phyloP scores from a whole-genome alignment of 768 basidiomycete species.

The Pisolithus tinctorius region DNA sequence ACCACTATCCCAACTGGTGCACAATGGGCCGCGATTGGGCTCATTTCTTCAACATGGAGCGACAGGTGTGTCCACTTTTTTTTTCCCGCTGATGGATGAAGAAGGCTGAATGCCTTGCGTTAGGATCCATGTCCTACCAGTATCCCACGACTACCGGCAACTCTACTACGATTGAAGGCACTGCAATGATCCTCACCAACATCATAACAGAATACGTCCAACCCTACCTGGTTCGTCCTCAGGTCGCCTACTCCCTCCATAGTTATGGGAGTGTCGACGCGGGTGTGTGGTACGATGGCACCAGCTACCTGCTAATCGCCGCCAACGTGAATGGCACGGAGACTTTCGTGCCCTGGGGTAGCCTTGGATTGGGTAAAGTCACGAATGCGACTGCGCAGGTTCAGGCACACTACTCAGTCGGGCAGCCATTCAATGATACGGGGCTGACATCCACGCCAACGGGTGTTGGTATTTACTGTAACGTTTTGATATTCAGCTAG shows the following conservation, averaged over 20 bases:
- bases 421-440: conserved; percentile 12
- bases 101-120: not conserved
- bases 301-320: conserved; percentile 15
- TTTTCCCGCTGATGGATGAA: not conserved
- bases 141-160: not conserved
- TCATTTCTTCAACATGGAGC: conserved; percentile 25
- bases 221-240: conserved; percentile 12
- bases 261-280: conserved; percentile 15
- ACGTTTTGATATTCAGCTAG: not conserved
- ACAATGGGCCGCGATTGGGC: conserved; percentile 19
- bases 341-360: conserved; percentile 12
- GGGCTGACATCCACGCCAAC: conserved; percentile 13
- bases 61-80: conserved; percentile 9
- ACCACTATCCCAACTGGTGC: conserved; percentile 19
- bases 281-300: conserved; percentile 18
- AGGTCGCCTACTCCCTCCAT: conserved; percentile 4
- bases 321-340: conserved; percentile 2
- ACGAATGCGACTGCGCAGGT: conserved; percentile 15
- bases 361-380: conserved; percentile 12
- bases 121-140: conserved; percentile 24
- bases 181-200: conserved; percentile 1
- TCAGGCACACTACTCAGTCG: conserved; percentile 6
- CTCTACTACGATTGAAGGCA: conserved; percentile 6
- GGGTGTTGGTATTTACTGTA: conserved; percentile 17
- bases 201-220: conserved; percentile 8